phyloP scores from a whole-genome alignment of 148 eudicot species.

The Linanthus parryae region DNA sequence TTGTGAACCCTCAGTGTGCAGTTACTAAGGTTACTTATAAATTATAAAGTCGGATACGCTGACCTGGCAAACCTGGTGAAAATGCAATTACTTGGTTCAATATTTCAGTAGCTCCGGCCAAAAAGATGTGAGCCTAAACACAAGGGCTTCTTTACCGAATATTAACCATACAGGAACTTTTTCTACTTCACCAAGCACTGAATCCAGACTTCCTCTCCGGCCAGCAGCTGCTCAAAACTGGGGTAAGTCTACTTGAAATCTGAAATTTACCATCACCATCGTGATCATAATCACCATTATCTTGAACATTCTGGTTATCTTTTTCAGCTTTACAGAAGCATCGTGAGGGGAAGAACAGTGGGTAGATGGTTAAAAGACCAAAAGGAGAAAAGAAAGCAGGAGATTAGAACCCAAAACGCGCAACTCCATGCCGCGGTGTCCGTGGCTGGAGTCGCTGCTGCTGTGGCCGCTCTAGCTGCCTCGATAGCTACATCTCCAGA shows the following conservation, averaged over 20 bases:
- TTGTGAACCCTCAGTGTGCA: too few relatives aligned
- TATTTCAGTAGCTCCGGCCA: not conserved
- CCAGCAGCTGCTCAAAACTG: slow-evolving; percentile 68
- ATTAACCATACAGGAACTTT: slow-evolving; percentile 55
- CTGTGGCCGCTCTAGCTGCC: slow-evolving; percentile 78
- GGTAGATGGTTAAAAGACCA: slow-evolving; percentile 84
- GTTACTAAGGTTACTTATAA: too few relatives aligned
- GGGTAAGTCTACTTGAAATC: slow-evolving; percentile 34
- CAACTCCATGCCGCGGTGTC: slow-evolving; percentile 87
- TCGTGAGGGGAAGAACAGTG: slow-evolving; percentile 62
- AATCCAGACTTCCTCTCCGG: slow-evolving; percentile 58
- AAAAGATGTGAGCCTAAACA: not conserved
- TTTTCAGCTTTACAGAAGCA: slow-evolving; percentile 56
- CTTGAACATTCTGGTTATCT: not conserved
- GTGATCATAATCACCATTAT: not conserved
- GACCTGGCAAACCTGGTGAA: too few relatives aligned
- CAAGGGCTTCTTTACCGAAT: not conserved
- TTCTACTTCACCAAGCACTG: slow-evolving; percentile 73
- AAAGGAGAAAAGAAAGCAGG: slow-evolving; percentile 73
- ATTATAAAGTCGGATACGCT: too few relatives aligned
- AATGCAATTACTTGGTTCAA: too few relatives aligned
- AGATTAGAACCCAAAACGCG: slow-evolving; percentile 83
- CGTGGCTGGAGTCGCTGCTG: slow-evolving; percentile 94
- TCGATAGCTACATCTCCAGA: slow-evolving; percentile 35
- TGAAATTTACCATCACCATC: not conserved